Base-by-base conservation (phyloP, 2,329 filamentous ascomycete genomes). In the Aciculosporium take region DNA sequence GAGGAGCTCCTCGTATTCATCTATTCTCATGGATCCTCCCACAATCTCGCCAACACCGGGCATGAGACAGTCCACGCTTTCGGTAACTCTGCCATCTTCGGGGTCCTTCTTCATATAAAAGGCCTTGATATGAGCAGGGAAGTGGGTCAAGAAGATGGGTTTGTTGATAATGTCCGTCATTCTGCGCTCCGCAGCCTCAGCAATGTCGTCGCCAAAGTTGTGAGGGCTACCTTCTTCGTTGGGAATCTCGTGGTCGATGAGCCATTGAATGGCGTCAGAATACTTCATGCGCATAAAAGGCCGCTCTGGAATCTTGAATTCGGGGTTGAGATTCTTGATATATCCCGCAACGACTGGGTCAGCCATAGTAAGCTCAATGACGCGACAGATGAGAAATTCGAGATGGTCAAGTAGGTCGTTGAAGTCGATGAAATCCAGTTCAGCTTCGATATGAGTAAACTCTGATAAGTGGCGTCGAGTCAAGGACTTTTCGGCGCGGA, bases 141-240 rank as follows among this genome's bases (percentile, higher is more conserved):
- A 98, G 66, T 96, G 89, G 2, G 89, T 96, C 32, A 96, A 73
- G 69, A 96, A 85, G 62, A 98, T 94, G 47, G 91, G 91, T 41
- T 77, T 70, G 77, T 93, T 91, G 71, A 98, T 94, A 52, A 81
- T 83, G 61, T 98, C 91, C 1, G 89, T 96, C 91, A 98, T 98
- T 59, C 72, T 77, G 53, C 91, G 83, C 73, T 98, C 91, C 10
- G 91, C 91, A 10, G 91, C 91, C 65, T 96, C 91, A 50, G 91
- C 91, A 55, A 98, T 98, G 60, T 98, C 91, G 59, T 98, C 91
- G 49, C 91, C 91, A 56, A 96, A 96, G 34, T 76, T 71, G 65
- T 98, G 91, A 9, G 82, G 78, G 59, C 93, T 74, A 56, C 83
- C 87, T 46, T 96, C 86, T 61, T 95, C 89, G 73, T 94, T 96